Evolutionary conservation across 345 rosid species (phyloP).

Genomic region (Populus euphratica): DNA sequence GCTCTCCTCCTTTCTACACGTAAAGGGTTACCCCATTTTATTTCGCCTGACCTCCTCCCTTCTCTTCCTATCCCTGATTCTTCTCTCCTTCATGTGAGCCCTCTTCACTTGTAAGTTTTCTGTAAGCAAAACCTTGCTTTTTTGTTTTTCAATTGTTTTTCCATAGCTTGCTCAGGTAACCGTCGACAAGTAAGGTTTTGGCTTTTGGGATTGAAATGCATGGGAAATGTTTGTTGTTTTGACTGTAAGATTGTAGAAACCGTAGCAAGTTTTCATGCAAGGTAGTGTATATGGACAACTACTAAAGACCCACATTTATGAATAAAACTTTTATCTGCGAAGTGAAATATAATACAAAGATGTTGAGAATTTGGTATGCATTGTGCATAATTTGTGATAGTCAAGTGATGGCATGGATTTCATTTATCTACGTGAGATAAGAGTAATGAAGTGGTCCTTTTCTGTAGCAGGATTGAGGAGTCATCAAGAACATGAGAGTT

Average conservation of each 20-base stretch:
- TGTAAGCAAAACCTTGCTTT: background rate
- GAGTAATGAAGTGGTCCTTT: too few relatives aligned
- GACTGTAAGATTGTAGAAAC: background rate
- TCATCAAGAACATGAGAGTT: background rate
- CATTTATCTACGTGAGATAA: background rate
- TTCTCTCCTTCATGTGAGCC: constrained; percentile 59
- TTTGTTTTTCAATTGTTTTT: background rate
- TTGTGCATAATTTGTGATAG: background rate
- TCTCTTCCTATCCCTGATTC: constrained; percentile 61
- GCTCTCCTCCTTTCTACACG: constrained; percentile 66
- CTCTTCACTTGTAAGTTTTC: constrained; percentile 65
- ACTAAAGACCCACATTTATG: too few relatives aligned
- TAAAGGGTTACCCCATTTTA: constrained; percentile 60
- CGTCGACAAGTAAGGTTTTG: background rate
- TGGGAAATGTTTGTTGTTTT: constrained; percentile 1
- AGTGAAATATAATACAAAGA: too few relatives aligned
- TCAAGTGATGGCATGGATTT: background rate
- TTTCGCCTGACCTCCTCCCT: constrained; percentile 70
- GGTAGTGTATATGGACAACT: too few relatives aligned
- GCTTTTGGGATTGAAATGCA: background rate
- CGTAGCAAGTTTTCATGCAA: background rate
- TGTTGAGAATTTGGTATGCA: background rate
- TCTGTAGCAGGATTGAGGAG: too few relatives aligned
- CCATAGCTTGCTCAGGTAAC: background rate
- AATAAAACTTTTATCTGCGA: too few relatives aligned